Evolutionary conservation across 345 rosid species (phyloP).

Genomic region (Camelina hispida): DNA sequence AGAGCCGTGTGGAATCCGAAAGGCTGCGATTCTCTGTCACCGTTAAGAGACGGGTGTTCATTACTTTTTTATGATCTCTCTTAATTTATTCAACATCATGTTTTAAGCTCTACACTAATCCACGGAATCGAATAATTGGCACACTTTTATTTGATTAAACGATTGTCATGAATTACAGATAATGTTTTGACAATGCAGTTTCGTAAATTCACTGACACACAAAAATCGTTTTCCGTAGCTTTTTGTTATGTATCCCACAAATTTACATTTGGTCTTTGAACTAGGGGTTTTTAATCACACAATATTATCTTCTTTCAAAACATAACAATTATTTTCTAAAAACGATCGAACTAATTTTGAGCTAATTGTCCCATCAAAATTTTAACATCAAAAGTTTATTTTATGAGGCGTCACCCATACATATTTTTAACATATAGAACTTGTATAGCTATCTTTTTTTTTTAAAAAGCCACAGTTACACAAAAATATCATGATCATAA

Average conservation of each 20-base stretch:
- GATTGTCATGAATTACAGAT: too few relatives aligned
- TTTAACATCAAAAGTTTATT: background rate
- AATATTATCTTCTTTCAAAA: too few relatives aligned
- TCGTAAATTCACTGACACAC: background rate
- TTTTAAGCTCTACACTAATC: conserved; percentile 2
- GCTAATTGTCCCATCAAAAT: background rate
- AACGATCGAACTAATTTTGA: too few relatives aligned
- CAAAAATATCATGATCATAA: background rate
- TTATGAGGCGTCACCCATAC: background rate
- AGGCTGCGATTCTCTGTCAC: conserved; percentile 45
- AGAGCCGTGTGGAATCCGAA: conserved; percentile 48
- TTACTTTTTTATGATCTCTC: conserved; percentile 15
- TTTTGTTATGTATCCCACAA: background rate
- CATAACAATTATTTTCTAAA: background rate
- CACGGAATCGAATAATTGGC: conserved; percentile 14
- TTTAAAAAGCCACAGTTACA: background rate
- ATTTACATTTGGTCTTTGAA: background rate
- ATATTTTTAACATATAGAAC: too few relatives aligned
- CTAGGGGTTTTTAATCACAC: background rate
- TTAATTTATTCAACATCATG: conserved; percentile 16
- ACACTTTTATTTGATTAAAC: background rate
- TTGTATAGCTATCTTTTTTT: background rate
- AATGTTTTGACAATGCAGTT: background rate
- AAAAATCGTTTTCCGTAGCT: background rate
- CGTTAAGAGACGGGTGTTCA: conserved; percentile 48